phyloP scores from a whole-genome alignment of 1,284 basidiomycete genomes.

The Sporisorium graminicola region DNA sequence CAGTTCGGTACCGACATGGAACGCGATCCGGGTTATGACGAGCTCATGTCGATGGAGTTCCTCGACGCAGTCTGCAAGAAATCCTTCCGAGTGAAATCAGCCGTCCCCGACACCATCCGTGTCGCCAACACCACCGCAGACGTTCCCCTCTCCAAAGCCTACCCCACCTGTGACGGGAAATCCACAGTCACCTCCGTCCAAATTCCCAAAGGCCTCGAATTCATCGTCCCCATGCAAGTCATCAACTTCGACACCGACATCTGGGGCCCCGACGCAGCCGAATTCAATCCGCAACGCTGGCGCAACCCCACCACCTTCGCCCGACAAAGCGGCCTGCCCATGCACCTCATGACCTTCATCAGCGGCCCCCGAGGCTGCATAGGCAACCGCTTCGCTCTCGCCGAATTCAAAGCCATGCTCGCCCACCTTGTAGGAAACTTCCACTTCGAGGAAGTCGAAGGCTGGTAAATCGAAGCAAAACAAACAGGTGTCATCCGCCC shows the following conservation, averaged over 20 bases:
- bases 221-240: slow-evolving; percentile 56
- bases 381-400: slow-evolving; percentile 60
- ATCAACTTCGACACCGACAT: slow-evolving; percentile 43
- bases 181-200: slow-evolving; percentile 51
- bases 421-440: slow-evolving; percentile 52
- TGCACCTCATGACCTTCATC: slow-evolving; percentile 61
- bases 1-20: slow-evolving; percentile 39
- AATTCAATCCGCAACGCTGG: slow-evolving; percentile 64
- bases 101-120: slow-evolving; percentile 57
- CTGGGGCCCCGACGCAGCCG: slow-evolving; percentile 58
- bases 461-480: slow-evolving; percentile 56
- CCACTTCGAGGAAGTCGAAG: slow-evolving; percentile 46
- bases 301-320: slow-evolving; percentile 35
- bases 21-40: slow-evolving; percentile 53
- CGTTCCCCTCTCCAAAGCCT: slow-evolving; percentile 57
- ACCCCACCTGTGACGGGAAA: slow-evolving; percentile 44
- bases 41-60: slow-evolving; percentile 54
- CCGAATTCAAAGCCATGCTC: slow-evolving; percentile 64
- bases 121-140: slow-evolving; percentile 39
- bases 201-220: slow-evolving; percentile 50
- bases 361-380: slow-evolving; percentile 62
- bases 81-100: slow-evolving; percentile 48
- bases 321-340: slow-evolving; percentile 38
- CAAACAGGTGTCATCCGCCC: slow-evolving; percentile 49
- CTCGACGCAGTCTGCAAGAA: slow-evolving; percentile 63